These are phyloP conservation scores for Candida tetrigidarum DNA, from an alignment of 1,139 yeast genomes.

Conservation along the genomic window DNA sequence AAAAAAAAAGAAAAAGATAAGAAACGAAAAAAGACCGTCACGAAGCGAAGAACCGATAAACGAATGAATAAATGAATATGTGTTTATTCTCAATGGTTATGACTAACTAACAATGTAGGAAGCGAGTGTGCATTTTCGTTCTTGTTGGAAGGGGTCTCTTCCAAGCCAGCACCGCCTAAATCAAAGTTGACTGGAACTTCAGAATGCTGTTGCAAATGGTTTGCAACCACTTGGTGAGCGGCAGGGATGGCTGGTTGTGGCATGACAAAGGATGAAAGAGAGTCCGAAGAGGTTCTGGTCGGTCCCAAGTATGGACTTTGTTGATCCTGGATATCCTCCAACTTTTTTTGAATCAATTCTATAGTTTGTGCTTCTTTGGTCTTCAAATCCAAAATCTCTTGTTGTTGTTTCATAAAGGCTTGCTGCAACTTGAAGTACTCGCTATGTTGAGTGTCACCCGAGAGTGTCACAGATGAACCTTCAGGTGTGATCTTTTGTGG, in stretches of 20 bases:
- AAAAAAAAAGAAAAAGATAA: no score
- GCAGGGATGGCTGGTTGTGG: conserved; percentile 10
- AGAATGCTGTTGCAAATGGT: conserved; percentile 9
- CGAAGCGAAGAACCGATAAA: no score
- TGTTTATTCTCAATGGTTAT: conserved; percentile 18
- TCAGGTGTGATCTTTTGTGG: conserved; percentile 21
- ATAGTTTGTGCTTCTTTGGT: conserved; percentile 21
- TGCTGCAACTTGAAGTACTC: conserved; percentile 42
- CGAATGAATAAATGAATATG: neutral
- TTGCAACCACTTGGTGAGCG: conserved; percentile 13
- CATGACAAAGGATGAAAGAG: conserved; percentile 14
- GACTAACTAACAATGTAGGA: conserved; percentile 21
- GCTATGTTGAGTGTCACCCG: conserved; percentile 16
- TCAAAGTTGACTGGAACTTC: conserved; percentile 12
- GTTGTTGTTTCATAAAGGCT: conserved; percentile 44
- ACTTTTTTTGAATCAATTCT: conserved; percentile 17
- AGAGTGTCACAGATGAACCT: conserved; percentile 9
- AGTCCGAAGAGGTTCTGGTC: conserved; percentile 10
- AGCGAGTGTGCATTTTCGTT: conserved; percentile 6
- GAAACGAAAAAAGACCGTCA: no score
- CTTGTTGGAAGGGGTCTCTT: neutral
- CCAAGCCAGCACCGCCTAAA: conserved; percentile 10
- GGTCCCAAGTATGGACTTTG: conserved; percentile 10
- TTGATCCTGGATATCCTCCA: conserved; percentile 15
- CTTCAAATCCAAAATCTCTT: conserved; percentile 33